Evolutionary conservation across 106 monocot genomes (phyloP).

Genomic region (Alisma plantagoaquatica): DNA sequence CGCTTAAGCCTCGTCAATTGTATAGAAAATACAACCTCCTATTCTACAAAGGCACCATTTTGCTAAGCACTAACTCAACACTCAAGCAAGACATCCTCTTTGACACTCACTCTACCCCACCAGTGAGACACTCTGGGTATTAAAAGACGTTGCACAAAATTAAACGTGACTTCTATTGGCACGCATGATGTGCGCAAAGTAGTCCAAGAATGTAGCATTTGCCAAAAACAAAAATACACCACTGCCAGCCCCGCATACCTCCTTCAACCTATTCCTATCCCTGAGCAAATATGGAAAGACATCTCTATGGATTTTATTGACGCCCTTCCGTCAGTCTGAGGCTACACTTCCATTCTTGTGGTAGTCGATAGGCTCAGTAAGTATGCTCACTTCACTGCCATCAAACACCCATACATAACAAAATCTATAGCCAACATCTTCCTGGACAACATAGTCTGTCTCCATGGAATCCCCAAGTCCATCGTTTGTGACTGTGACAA

Average conservation of each 20-base stretch:
- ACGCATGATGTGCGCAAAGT: neutral
- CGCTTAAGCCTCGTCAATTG: no score
- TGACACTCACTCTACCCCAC: neutral
- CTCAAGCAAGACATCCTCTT: neutral
- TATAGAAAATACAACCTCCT: neutral
- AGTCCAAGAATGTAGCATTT: neutral
- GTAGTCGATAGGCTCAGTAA: conserved; percentile 13
- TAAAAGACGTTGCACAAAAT: neutral
- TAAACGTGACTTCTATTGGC: conserved; percentile 1
- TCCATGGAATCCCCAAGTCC: conserved; percentile 12
- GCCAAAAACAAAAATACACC: neutral
- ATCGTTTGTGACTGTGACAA: conserved; percentile 8
- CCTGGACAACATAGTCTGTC: neutral
- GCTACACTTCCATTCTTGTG: neutral
- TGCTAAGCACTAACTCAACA: neutral
- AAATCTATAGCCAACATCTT: conserved; percentile 3
- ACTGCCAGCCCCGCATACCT: neutral
- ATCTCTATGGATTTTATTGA: conserved; percentile 22
- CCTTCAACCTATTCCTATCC: conserved; percentile 10
- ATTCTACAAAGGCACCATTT: neutral
- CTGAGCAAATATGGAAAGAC: conserved; percentile 1
- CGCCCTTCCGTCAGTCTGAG: neutral
- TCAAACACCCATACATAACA: conserved; percentile 7
- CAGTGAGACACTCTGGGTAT: neutral
- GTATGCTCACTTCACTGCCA: conserved; percentile 6